Base-by-base conservation (phyloP, 148 eudicot genomes). In the Heliamphora exappendiculata region DNA sequence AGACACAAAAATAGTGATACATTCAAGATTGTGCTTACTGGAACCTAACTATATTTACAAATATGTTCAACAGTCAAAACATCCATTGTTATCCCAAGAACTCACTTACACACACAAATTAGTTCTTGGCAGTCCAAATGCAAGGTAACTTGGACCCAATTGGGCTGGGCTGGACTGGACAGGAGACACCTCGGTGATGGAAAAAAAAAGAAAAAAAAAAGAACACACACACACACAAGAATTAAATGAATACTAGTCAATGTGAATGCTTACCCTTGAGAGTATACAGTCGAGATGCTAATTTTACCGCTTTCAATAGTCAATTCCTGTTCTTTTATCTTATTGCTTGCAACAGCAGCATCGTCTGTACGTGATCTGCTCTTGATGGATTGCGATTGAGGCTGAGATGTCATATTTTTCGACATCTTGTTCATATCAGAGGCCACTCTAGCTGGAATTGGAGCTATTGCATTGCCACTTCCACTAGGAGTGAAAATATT, bases 241-340 rank as follows among this genome's bases (percentile, higher is more conserved):
- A 9, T 12, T 0, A 55, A 28, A 55, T 13, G 33, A 28, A 37
- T 9, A 50, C 22, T 24, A 44, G 7, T 55, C 45, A 76, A 72
- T 5, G 24, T 2, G 31, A 76, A 76, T 31, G 74, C 94, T 89
- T 58, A 95, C 98, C 89, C 92, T 80, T 92, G 91, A 50, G 98
- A 95, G 64, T 95, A 95, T 62, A 82, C 76, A 82, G 85, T 95
- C n/a, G 98, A 95, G 75, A 95, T 88, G 87, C 82, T 92, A 50
- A 95, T 92, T 42, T 88, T 88, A 37, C 97, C 98, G 68, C 96
- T 91, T 84, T 90, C 97, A 78, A 88, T 81, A 42, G 88, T 80
- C 68, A 86, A 55, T 45, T 90, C 97, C 70, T 86, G 87, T 67
- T 87, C 88, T 84, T 88, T 86, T 77, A 82, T 55, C 82, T 88